phyloP scores from a whole-genome alignment of 1,284 basidiomycete genomes.

The Ceratobasidium sp. region DNA sequence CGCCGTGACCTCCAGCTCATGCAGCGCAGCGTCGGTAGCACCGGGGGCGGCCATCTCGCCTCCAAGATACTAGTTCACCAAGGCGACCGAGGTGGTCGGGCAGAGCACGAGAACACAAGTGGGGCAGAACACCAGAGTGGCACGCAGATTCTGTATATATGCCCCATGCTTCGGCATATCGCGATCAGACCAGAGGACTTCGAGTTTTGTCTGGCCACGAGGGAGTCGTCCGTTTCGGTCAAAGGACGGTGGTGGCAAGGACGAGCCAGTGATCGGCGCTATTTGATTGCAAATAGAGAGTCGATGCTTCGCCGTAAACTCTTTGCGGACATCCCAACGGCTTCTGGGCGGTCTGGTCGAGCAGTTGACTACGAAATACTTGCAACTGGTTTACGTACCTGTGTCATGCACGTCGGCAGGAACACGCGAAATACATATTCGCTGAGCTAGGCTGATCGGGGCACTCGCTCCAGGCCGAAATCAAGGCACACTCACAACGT shows the following conservation, averaged over 20 bases:
- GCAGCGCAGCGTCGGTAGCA: not conserved
- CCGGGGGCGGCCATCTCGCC: not conserved
- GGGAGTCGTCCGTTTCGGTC: not conserved
- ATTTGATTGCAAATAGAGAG: not conserved
- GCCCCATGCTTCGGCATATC: not conserved
- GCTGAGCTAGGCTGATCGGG: too few relatives aligned
- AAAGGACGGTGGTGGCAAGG: not conserved
- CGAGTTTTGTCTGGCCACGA: not conserved
- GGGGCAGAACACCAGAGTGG: not conserved
- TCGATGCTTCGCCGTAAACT: not conserved
- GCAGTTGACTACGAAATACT: too few relatives aligned
- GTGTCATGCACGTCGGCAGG: too few relatives aligned
- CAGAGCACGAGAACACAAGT: not conserved
- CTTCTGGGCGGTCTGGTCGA: too few relatives aligned
- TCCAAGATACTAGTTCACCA: not conserved
- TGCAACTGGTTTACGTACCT: too few relatives aligned
- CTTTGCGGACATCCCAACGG: not conserved
- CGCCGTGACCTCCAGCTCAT: not conserved
- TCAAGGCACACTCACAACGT: too few relatives aligned
- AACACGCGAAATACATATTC: too few relatives aligned
- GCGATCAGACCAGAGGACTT: not conserved
- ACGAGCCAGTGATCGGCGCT: conserved; percentile 1
- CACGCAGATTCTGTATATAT: not conserved
- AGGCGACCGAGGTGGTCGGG: not conserved
- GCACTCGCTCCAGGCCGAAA: too few relatives aligned